These are phyloP conservation scores for Geranium rotundifolium DNA, from an alignment of 345 rosid species.

Conservation along the genomic window DNA sequence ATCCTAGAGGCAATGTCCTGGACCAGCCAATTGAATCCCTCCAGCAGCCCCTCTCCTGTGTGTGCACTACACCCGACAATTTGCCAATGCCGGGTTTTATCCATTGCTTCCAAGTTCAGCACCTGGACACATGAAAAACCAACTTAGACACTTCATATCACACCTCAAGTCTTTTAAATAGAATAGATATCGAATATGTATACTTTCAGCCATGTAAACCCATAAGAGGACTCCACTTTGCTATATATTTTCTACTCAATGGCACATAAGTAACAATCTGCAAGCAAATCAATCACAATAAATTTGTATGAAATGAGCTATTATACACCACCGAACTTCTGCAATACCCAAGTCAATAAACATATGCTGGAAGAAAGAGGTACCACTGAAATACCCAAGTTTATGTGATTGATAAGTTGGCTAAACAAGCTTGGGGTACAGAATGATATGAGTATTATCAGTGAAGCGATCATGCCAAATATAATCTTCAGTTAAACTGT, in stretches of 20 bases:
- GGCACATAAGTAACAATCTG: background rate
- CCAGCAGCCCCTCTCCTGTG: constrained; percentile 78
- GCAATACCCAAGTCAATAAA: background rate
- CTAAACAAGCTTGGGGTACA: no score
- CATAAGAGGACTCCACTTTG: background rate
- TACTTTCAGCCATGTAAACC: background rate
- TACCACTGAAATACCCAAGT: background rate
- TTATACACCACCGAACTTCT: background rate
- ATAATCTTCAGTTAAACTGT: background rate
- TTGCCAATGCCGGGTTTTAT: constrained; percentile 75
- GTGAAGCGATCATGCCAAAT: background rate
- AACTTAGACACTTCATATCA: background rate
- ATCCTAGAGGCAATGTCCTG: constrained; percentile 88
- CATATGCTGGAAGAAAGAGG: no score
- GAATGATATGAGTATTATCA: background rate
- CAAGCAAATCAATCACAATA: background rate
- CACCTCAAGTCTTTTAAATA: background rate
- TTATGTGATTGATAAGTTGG: no score
- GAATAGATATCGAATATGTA: background rate
- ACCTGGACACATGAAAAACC: constrained; percentile 28
- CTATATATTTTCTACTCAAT: background rate
- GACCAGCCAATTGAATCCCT: constrained; percentile 90
- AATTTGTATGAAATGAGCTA: background rate
- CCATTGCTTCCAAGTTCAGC: constrained; percentile 72
- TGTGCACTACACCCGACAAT: constrained; percentile 86